Conservation (phyloP, 179 eudicot species). For the Spergularia azorica region DNA sequence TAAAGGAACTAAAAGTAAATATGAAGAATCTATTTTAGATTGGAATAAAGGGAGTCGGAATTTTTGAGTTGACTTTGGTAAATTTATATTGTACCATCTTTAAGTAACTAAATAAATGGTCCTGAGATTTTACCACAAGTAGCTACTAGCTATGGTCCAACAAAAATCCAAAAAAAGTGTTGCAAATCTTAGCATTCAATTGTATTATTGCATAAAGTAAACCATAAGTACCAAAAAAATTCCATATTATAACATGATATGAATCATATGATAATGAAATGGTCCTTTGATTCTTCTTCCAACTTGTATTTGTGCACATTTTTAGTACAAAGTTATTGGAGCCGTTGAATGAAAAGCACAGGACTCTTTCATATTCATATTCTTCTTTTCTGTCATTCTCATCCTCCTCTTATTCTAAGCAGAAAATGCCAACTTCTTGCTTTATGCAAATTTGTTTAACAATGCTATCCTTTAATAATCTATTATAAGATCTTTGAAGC, state of each 20-base stretch:
- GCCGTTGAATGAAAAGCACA: conserved; percentile 1
- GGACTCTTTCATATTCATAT: conserved; percentile 29
- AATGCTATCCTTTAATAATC: background rate
- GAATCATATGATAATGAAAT: background rate
- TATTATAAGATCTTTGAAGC: too few relatives aligned
- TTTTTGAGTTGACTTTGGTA: too few relatives aligned
- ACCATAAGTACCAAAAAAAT: background rate
- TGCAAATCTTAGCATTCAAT: conserved; percentile 2
- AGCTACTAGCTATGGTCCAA: background rate
- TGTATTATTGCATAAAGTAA: background rate
- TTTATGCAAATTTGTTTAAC: background rate
- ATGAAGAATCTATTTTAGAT: too few relatives aligned
- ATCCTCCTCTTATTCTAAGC: background rate
- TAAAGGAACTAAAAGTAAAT: too few relatives aligned
- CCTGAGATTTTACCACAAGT: background rate
- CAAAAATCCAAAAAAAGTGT: background rate
- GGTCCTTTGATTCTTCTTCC: conserved; percentile 7
- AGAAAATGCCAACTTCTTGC: conserved; percentile 20
- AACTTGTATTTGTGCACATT: conserved; percentile 1
- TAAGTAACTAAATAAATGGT: too few relatives aligned
- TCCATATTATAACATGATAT: background rate
- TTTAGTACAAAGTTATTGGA: background rate
- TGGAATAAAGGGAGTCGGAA: too few relatives aligned
- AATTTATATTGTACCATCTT: too few relatives aligned
- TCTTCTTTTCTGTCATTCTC: background rate